Evolutionary conservation across 2,329 filamentous ascomycete genomes (phyloP).

Genomic region (Clarireedia homoeocarpa): DNA sequence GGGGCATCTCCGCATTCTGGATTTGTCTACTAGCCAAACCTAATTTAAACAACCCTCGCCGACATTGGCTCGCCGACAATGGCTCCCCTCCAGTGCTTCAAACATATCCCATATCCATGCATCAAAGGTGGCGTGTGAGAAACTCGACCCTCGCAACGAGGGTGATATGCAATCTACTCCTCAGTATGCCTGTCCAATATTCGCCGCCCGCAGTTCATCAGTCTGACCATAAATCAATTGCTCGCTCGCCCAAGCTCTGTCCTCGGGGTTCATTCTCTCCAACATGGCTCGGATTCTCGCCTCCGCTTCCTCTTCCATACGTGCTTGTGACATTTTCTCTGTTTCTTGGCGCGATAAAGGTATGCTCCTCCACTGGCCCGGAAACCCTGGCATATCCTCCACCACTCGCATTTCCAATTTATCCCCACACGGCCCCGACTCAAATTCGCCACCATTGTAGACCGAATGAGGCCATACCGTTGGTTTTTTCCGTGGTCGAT

Average conservation of each 20-base stretch:
- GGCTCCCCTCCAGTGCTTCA: not conserved
- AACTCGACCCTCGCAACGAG: no score
- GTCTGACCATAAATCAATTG: slow-evolving; percentile 7
- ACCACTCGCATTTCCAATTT: slow-evolving; percentile 5
- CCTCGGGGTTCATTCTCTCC: slow-evolving; percentile 8
- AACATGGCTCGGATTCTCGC: slow-evolving; percentile 4
- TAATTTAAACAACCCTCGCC: not conserved
- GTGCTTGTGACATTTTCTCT: slow-evolving; percentile 4
- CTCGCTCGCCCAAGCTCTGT: slow-evolving; percentile 8
- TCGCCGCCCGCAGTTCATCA: slow-evolving; percentile 3
- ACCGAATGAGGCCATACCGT: slow-evolving; percentile 7
- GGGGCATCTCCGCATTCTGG: not conserved
- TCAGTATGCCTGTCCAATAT: not conserved
- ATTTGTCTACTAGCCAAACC: not conserved
- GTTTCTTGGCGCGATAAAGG: slow-evolving; percentile 1
- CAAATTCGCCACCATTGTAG: slow-evolving; percentile 1
- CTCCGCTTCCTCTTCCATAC: slow-evolving; percentile 8
- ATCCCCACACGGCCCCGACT: not conserved
- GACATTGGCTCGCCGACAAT: not conserved
- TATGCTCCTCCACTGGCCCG: not conserved
- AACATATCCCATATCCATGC: not conserved
- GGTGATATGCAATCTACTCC: not conserved
- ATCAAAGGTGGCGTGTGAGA: no score
- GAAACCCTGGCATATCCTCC: slow-evolving; percentile 4
- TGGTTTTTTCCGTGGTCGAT: not conserved